These are phyloP conservation scores for Asclepias syriaca DNA, from an alignment of 257 asterid species.

Conservation along the genomic window DNA sequence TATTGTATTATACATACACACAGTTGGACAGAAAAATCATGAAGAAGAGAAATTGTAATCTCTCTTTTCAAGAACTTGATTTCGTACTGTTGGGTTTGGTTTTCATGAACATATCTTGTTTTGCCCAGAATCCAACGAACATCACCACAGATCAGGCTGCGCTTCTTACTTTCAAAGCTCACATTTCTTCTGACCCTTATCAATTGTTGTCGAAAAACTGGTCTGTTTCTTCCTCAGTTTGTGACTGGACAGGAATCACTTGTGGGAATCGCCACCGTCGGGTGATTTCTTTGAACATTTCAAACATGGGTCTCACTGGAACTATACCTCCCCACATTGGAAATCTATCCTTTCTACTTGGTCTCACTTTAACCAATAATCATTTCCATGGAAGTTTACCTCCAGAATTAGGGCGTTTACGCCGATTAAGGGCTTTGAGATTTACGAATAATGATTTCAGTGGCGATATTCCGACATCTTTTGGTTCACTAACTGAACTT, in stretches of 20 bases:
- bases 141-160: no score
- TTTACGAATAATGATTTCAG: not conserved
- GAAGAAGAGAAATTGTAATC: not conserved
- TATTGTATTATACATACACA: no score
- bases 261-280: conserved; percentile 4
- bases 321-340: conserved; percentile 7
- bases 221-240: not conserved
- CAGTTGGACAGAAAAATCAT: not conserved
- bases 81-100: not conserved
- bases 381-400: conserved; percentile 21
- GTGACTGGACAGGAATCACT: conserved; percentile 4
- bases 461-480: conserved; percentile 7
- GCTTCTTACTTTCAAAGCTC: no score
- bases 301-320: not conserved
- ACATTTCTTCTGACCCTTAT: no score
- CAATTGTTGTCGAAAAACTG: no score
- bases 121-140: not conserved
- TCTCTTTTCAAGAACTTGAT: not conserved
- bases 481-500: conserved; percentile 6
- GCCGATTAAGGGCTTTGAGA: conserved; percentile 7
- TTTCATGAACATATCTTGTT: not conserved
- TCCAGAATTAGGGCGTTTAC: not conserved
- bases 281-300: conserved; percentile 4
- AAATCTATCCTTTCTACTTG: conserved; percentile 12
- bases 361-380: conserved; percentile 19